phyloP scores from a whole-genome alignment of 1,284 basidiomycete genomes.

The Gomphus bonarii region DNA sequence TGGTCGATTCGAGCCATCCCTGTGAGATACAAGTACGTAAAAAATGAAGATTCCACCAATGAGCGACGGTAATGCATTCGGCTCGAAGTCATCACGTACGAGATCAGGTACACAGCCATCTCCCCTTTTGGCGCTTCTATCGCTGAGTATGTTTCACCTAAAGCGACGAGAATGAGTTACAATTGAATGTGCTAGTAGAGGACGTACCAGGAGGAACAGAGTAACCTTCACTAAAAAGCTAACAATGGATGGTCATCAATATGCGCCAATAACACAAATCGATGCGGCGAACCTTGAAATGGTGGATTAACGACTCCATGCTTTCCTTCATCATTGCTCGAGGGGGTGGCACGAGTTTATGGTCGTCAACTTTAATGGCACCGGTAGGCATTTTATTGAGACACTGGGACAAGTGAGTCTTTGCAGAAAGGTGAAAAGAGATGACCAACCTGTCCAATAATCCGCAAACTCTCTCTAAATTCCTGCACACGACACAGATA shows the following conservation, averaged over 20 bases:
- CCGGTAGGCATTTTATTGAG: slow-evolving; percentile 97
- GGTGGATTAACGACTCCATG: slow-evolving; percentile 97
- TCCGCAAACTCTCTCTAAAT: slow-evolving; percentile 89
- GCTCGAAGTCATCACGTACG: slow-evolving; percentile 34
- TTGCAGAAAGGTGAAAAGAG: neutral
- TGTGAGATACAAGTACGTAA: slow-evolving; percentile 18
- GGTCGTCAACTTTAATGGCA: slow-evolving; percentile 91
- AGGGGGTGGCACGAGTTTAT: slow-evolving; percentile 96
- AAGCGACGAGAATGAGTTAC: neutral
- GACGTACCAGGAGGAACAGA: slow-evolving; percentile 73
- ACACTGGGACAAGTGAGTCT: slow-evolving; percentile 39
- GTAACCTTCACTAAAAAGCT: slow-evolving; percentile 95
- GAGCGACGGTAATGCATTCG: neutral
- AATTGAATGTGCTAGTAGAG: neutral
- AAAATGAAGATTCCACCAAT: neutral
- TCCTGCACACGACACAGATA: slow-evolving; percentile 98
- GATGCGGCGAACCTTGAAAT: slow-evolving; percentile 71
- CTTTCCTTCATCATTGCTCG: slow-evolving; percentile 98
- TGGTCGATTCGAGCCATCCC: slow-evolving; percentile 85
- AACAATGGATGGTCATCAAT: slow-evolving; percentile 11
- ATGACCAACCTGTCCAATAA: slow-evolving; percentile 63
- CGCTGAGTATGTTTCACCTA: slow-evolving; percentile 89
- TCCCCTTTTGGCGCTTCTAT: slow-evolving; percentile 99
- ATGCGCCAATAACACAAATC: slow-evolving; percentile 12
- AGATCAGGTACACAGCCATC: slow-evolving; percentile 95